A percentile compares a stretch with the other conserved stretches of the same genome.
Evolutionary conservation across 768 basidiomycete genomes (phyloP).

Genomic region (Boletellus ananas): DNA sequence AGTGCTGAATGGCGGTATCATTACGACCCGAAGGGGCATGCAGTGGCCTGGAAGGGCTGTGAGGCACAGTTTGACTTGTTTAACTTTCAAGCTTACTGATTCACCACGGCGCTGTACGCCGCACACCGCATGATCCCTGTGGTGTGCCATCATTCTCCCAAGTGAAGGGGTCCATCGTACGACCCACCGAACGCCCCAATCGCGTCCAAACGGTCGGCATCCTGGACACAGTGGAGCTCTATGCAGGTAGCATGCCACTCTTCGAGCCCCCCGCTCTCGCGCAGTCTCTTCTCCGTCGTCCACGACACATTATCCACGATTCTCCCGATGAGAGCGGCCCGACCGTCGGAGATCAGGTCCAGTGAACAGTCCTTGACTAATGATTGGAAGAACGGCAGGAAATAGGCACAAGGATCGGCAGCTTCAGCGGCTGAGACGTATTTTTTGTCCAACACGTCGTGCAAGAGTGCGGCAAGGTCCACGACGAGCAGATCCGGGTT

Average conservation of each 20-base stretch:
- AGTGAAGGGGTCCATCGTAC: neutral
- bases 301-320: slow-evolving; percentile 82
- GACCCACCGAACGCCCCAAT: slow-evolving; percentile 72
- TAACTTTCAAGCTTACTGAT: slow-evolving; percentile 35
- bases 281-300: slow-evolving; percentile 74
- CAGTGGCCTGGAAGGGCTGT: slow-evolving; percentile 33
- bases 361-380: slow-evolving; percentile 42
- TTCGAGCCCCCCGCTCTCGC: slow-evolving; percentile 50
- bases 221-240: slow-evolving; percentile 81
- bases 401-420: slow-evolving; percentile 60
- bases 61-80: neutral
- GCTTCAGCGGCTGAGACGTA: slow-evolving; percentile 59
- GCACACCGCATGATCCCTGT: slow-evolving; percentile 65
- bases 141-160: neutral
- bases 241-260: slow-evolving; percentile 67
- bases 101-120: slow-evolving; percentile 55
- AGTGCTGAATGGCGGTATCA: slow-evolving; percentile 72
- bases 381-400: slow-evolving; percentile 59
- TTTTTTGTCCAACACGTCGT: slow-evolving; percentile 86
- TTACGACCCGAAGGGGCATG: slow-evolving; percentile 47
- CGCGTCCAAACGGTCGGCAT: slow-evolving; percentile 75
- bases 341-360: slow-evolving; percentile 58
- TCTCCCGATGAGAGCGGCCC: slow-evolving; percentile 50
- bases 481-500: slow-evolving; percentile 70
- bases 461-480: slow-evolving; percentile 84